phyloP scores from a whole-genome alignment of 2,329 filamentous ascomycete species.

The Colletotrichum sp. region DNA sequence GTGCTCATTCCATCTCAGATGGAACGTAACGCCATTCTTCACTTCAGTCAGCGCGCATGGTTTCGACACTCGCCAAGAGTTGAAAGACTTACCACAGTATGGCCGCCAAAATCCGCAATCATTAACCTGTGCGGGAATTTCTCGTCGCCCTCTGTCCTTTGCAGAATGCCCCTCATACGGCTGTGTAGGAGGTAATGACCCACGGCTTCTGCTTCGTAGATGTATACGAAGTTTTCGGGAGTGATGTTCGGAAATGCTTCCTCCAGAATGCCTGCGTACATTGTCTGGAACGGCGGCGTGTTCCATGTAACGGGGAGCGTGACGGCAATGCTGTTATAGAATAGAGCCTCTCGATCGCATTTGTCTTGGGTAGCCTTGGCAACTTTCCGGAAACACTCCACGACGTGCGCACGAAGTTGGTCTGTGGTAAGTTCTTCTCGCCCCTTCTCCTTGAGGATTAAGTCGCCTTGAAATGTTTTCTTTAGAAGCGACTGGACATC shows the following conservation, averaged over 20 bases:
- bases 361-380: not conserved
- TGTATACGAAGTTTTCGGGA: not conserved
- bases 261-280: not conserved
- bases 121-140: rapidly evolving
- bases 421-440: not conserved
- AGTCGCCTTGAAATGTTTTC: not conserved
- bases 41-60: rapidly evolving
- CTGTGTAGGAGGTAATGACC: not conserved
- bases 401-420: not conserved
- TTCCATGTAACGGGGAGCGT: not conserved
- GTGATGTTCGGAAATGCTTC: not conserved
- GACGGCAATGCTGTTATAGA: not conserved
- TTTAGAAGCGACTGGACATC: not conserved
- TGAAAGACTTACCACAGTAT: rapidly evolving
- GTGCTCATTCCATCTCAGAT: not conserved
- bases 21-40: not conserved
- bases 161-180: not conserved
- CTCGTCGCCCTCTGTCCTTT: not conserved
- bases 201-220: not conserved
- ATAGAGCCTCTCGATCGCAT: not conserved
- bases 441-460: not conserved
- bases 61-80: rapidly evolving
- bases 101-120: not conserved
- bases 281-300: not conserved
- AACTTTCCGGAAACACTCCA: not conserved